phyloP scores from a whole-genome alignment of 768 basidiomycete genomes.

The Pleurotus tuber-regium region DNA sequence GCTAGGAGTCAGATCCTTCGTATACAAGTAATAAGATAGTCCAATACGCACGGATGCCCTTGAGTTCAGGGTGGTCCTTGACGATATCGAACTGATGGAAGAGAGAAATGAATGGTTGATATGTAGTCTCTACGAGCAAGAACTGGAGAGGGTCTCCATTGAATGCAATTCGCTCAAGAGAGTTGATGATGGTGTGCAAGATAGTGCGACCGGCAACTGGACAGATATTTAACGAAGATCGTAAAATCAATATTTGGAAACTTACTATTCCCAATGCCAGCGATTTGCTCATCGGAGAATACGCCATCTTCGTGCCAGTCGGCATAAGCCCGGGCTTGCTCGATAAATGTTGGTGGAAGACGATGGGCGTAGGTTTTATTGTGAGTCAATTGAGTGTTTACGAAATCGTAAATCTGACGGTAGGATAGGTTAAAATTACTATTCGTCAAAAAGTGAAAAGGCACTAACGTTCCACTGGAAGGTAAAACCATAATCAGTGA shows the following conservation, averaged over 20 bases:
- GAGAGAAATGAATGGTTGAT: conserved; percentile 89
- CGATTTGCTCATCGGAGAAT: conserved; percentile 62
- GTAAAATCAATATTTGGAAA: conserved; percentile 14
- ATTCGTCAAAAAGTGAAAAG: neutral
- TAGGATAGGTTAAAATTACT: conserved; percentile 14
- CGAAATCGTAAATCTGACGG: conserved; percentile 68
- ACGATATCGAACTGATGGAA: conserved; percentile 73
- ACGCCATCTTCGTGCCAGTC: conserved; percentile 78
- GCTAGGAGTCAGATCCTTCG: neutral
- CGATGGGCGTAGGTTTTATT: conserved; percentile 80
- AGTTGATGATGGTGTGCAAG: conserved; percentile 64
- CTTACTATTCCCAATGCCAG: conserved; percentile 78
- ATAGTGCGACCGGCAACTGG: conserved; percentile 82
- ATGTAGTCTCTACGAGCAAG: conserved; percentile 75
- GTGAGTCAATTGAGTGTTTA: conserved; percentile 74
- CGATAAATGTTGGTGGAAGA: conserved; percentile 74
- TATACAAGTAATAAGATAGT: neutral
- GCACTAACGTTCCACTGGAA: conserved; percentile 70
- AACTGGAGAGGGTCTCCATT: conserved; percentile 79
- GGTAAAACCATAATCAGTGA: conserved; percentile 15
- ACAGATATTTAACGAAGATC: neutral
- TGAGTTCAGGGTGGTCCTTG: conserved; percentile 55
- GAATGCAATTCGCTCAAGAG: conserved; percentile 77
- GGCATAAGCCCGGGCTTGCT: conserved; percentile 73
- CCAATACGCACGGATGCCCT: conserved; percentile 58